phyloP scores from a whole-genome alignment of 192 early-diverging fungal species.

The Dissophora globulifera region DNA sequence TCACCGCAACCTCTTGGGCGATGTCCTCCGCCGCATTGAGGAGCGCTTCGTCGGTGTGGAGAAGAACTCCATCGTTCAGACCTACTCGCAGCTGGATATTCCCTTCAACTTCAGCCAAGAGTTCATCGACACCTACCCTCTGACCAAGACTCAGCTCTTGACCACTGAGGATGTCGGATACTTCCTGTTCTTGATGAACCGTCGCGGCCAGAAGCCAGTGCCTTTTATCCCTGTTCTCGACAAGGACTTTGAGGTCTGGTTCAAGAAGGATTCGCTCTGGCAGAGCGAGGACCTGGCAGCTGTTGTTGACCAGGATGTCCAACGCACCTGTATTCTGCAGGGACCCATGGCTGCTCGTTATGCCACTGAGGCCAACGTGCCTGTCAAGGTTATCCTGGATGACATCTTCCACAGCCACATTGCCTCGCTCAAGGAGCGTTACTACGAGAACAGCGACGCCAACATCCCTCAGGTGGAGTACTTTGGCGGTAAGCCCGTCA shows the following conservation, averaged over 20 bases:
- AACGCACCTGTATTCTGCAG: slow-evolving; percentile 87
- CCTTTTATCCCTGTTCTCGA: slow-evolving; percentile 91
- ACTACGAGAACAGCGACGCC: slow-evolving; percentile 71
- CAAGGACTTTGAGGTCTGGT: slow-evolving; percentile 88
- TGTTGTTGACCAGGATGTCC: slow-evolving; percentile 85
- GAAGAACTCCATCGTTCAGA: slow-evolving; percentile 71
- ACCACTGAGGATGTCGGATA: slow-evolving; percentile 88
- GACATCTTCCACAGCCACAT: slow-evolving; percentile 86
- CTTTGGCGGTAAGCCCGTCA: slow-evolving; percentile 64
- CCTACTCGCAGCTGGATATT: slow-evolving; percentile 67
- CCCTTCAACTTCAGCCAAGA: slow-evolving; percentile 73
- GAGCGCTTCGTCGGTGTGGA: slow-evolving; percentile 82
- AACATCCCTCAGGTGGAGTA: slow-evolving; percentile 84
- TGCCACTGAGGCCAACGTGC: slow-evolving; percentile 79
- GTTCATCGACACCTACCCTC: slow-evolving; percentile 77
- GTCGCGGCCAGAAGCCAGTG: slow-evolving; percentile 87
- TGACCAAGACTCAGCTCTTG: slow-evolving; percentile 75
- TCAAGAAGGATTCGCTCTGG: slow-evolving; percentile 93
- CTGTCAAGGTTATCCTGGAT: slow-evolving; percentile 89
- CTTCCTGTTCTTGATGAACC: slow-evolving; percentile 79
- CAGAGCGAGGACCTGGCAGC: slow-evolving; percentile 88
- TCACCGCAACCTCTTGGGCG: slow-evolving; percentile 74
- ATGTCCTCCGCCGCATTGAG: slow-evolving; percentile 86
- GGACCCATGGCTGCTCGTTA: slow-evolving; percentile 86
- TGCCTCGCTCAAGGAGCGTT: slow-evolving; percentile 71